phyloP scores from a whole-genome alignment of 805 yeast species.

The Nakazawaea holstii region DNA sequence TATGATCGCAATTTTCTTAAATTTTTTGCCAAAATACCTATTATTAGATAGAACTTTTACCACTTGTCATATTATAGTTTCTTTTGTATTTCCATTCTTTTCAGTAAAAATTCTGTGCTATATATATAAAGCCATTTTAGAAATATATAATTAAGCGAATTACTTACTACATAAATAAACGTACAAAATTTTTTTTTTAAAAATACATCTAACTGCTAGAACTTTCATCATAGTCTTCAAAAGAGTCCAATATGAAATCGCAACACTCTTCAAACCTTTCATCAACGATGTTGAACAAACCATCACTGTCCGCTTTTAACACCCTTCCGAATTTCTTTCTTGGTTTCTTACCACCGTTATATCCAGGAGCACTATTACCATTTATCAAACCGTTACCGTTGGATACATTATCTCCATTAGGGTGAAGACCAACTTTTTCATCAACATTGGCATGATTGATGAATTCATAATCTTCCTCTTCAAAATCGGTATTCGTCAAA shows the following conservation, averaged over 20 bases:
- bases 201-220: constrained; percentile 12
- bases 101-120: too few relatives aligned
- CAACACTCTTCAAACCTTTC: constrained; percentile 83
- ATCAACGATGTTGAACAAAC: constrained; percentile 67
- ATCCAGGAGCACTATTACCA: constrained; percentile 13
- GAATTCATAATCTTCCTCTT: constrained; percentile 19
- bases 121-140: too few relatives aligned
- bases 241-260: constrained; percentile 75
- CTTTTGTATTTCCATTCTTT: neutral
- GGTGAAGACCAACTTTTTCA: constrained; percentile 22
- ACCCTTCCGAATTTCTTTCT: constrained; percentile 91
- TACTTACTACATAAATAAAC: neutral
- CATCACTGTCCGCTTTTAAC: constrained; percentile 64
- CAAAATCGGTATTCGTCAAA: constrained; percentile 17
- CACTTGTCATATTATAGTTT: neutral
- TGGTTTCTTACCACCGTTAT: constrained; percentile 55
- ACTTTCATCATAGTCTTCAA: constrained; percentile 59
- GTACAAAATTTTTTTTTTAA: constrained; percentile 11
- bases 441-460: constrained; percentile 18
- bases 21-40: constrained; percentile 2
- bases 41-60: neutral
- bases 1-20: constrained; percentile 22
- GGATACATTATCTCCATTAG: constrained; percentile 13
- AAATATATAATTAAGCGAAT: too few relatives aligned
- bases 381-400: constrained; percentile 20